Evolutionary conservation across 768 basidiomycete species (phyloP).

Genomic region (Tricholoma bakamatsutake): DNA sequence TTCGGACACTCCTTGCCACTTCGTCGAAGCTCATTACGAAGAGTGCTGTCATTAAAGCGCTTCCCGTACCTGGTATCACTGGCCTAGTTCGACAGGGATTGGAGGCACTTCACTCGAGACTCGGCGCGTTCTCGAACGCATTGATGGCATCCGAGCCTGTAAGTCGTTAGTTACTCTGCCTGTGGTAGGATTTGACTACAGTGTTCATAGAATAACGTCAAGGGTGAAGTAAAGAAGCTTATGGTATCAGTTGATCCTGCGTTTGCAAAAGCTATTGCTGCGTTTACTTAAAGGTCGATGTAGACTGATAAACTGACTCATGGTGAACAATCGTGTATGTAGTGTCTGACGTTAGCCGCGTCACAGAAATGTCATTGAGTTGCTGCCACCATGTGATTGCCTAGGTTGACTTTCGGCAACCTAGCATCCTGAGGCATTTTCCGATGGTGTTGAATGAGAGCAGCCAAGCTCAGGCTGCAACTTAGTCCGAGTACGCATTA

Average conservation of each 20-base stretch:
- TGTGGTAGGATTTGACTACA: not conserved
- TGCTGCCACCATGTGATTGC: too few species aligned
- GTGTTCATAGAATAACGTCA: not conserved
- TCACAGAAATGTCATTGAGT: too few species aligned
- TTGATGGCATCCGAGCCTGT: conserved; percentile 2
- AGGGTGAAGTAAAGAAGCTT: not conserved
- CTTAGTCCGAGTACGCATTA: too few species aligned
- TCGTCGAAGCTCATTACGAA: conserved; percentile 19
- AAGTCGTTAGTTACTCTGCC: not conserved
- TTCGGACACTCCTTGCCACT: conserved; percentile 13
- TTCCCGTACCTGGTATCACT: conserved; percentile 11
- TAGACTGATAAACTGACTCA: not conserved
- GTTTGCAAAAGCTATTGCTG: conserved; percentile 1
- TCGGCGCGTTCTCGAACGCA: not conserved
- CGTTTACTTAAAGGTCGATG: not conserved
- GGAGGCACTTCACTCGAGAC: not conserved
- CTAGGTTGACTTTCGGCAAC: too few species aligned
- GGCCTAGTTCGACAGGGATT: conserved; percentile 1
- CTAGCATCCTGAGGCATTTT: too few species aligned
- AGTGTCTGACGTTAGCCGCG: not conserved
- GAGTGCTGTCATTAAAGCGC: conserved; percentile 18
- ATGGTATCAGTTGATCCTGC: conserved; percentile 1
- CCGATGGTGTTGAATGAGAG: too few species aligned
- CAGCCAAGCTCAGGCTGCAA: too few species aligned
- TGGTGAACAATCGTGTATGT: not conserved